Base-by-base conservation (phyloP, 345 rosid species). In the Eucalyptus erythrocorys region DNA sequence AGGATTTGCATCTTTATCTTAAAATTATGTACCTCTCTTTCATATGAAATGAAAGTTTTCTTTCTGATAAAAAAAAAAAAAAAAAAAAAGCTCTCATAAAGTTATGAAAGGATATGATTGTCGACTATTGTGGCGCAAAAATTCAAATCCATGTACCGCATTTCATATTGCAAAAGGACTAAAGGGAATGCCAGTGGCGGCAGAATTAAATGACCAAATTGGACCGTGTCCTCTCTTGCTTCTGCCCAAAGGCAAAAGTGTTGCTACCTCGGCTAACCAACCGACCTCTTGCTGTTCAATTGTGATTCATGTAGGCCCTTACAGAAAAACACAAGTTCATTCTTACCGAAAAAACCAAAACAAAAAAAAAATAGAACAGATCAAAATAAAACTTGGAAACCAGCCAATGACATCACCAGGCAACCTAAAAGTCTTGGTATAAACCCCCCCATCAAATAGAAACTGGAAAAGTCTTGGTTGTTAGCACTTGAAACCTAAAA, bases 41-140 rank as follows among this genome's bases (percentile, higher is more conserved):
- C 12, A 0, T 55, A 2, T 55, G 61, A 55, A 55, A 55, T 24
- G 61, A 55, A 55, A 24, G 61, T 55, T 55, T 22, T 55, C 30
- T 55, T 55, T 55, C 30, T 0, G 0, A 55, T 22, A 2, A 55
- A 55, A 10, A 2, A 3, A 55, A 55, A 24, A 3, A 55, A 55
- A 24, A 55, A 48, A 48, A 48, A 1, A 55, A 55, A 24, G 30
- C 9, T 24, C 6, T 55, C 61, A 24, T 55, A 24, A 55, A 55
- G 13, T 68, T 68, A 7, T 3, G 24, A 68, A 68, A 32, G 42
- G 7, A 68, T 34, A 34, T 68, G 17, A 68, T 68, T 8, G 76
- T 8, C 13, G 3, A 64, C 71, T 64, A n/a, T 64, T 32, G 10
- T 7, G 13, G 1, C 16, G 34, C 68, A 61, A 30, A 61, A 61